Base-by-base conservation (phyloP, 2,329 filamentous ascomycete genomes). In the Amesomyces nigricolor region DNA sequence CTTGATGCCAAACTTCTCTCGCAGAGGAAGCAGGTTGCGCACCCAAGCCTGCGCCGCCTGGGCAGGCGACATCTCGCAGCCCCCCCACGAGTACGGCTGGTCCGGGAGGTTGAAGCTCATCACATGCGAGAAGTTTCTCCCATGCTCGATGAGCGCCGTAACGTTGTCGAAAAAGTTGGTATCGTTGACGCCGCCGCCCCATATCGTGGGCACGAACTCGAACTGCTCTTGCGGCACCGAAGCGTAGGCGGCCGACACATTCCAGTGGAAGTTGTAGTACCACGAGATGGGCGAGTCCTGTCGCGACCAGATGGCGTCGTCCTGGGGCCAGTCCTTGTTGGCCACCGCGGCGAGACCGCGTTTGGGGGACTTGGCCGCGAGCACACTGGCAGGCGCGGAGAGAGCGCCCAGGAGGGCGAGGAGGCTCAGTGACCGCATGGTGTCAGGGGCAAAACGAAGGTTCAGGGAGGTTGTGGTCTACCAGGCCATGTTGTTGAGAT, bases 21-120 rank as follows among this genome's bases (percentile, higher is more conserved):
- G 76, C 54, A 92, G 73, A 0, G 88, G 88, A 59, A 87, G 78
- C 49, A 92, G 81, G 63, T 90, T 82, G 38, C 75, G 73, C 32
- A 85, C 81, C 87, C 87, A 92, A 4, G 81, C 77, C 42, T 75
- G 68, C 2, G 88, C 88, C 0, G 88, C 88, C 1, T 71, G 67
- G 5, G 72, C 66, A 0, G 86, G 81, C 1, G 72, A 65, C 26
- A 91, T 72, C 59, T 80, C 73, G 58, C 80, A 85, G 4, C 88
- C 88, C 43, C 86, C 86, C 5, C 73, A 75, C 3, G 66, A 63
- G 1, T 64, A 61, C 2, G 72, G 67, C 22, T 78, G 80, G 65
- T 92, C 87, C 0, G 89, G 89, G 66, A 92, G 88, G 70, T 92
- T 91, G 74, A 90, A 91, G 26, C 75, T 79, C 13, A 92, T 73